These are phyloP conservation scores for Cercospora berteroae DNA, from an alignment of 2,329 filamentous ascomycete species.

Conservation along the genomic window DNA sequence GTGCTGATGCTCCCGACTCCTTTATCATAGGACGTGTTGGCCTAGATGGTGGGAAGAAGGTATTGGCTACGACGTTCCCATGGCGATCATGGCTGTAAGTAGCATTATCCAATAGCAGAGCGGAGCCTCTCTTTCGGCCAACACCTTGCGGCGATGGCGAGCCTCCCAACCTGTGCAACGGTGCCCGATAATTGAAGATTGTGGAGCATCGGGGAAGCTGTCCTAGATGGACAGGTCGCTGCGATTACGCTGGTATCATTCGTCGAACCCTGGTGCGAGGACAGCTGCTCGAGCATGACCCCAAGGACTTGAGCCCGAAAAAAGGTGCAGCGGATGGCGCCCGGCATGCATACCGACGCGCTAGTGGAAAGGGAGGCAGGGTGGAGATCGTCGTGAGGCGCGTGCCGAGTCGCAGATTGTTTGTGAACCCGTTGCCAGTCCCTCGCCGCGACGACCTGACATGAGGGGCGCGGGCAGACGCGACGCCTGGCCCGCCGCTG, in stretches of 20 bases:
- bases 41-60: neutral
- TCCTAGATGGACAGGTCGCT: neutral
- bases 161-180: neutral
- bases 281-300: neutral
- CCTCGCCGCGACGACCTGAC: neutral
- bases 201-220: neutral
- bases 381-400: constrained; percentile 4
- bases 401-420: constrained; percentile 1
- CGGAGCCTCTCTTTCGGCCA: neutral
- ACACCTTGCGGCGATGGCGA: neutral
- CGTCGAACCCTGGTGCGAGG: neutral
- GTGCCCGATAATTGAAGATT: neutral
- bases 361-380: constrained; percentile 4
- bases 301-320: neutral
- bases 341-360: neutral
- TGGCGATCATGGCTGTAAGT: neutral
- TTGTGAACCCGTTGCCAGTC: constrained; percentile 3
- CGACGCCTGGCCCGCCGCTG: neutral
- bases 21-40: neutral
- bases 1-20: neutral
- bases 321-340: neutral
- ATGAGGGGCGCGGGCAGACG: neutral
- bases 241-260: neutral
- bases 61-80: neutral
- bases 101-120: neutral